Evolutionary conservation across 2,329 filamentous ascomycete species (phyloP), one percentile per base, ranked within the genome.

Genomic region (Alternaria novae-zelandiae): DNA sequence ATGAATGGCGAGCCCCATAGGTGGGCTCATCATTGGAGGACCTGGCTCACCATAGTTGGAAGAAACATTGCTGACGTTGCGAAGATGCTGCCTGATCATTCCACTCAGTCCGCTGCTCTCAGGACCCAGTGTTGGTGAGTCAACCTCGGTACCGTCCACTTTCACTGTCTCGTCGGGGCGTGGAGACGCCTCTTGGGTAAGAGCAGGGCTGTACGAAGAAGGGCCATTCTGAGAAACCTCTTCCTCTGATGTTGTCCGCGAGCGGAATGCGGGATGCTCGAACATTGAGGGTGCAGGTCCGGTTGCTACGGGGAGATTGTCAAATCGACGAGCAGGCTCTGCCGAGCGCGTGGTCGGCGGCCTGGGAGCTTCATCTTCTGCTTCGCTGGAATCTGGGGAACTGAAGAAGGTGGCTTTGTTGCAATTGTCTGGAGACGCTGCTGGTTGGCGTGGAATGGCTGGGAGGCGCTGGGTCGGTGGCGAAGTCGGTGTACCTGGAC

Each of bases 21-120:
- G 83, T 23, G 80, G 81, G 59, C 81, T 82, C 25, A 87, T 88
- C 20, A 73, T 43, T 28, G 70, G 63, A 69, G 79, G 74, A 26
- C 79, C 74, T 41, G 63, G 60, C 28, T 78, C 76, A 17, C 71
- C 79, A 58, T 93, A 93, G 25, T 96, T 85, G 0, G 93, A 96
- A 1, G 95, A 98, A 13, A 89, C 86, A 62, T 90, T 90, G 80
- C 95, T 98, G 67, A 90, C 89, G 32, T 89, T 89, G 54, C 96
- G 89, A 44, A 98, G 82, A 82, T 98, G 96, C 65, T 94, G 90
- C 30, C 91, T 89, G 49, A 97, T 90, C 83, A 97, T 87, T 2
- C 91, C 91, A 72, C 90, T 95, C 15, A 97, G 84, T 1, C 92
- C 93, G 17, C 78, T 68, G 41, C 82, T 82, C 15, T 83, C 83